A percentile compares a stretch with the other conserved stretches of the same genome.
These are phyloP conservation scores for Medakamo hakoo DNA, from an alignment of 139 green algal genomes.

Conservation along the genomic window DNA sequence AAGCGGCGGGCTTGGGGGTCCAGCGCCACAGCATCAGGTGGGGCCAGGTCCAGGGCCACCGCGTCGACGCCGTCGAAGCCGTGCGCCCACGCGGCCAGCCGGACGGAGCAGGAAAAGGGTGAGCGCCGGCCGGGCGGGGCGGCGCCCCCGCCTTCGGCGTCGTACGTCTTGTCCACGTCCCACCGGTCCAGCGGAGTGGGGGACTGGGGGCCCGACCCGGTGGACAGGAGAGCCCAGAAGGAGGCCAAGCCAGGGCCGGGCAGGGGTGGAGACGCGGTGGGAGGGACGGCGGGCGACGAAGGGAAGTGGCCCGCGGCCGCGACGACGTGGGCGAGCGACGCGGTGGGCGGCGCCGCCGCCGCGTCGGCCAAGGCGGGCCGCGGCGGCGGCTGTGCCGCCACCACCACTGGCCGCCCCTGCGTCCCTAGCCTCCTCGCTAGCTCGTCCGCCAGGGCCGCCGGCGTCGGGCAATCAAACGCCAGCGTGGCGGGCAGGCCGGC, in stretches of 20 bases:
- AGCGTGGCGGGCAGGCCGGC: constrained; percentile 28
- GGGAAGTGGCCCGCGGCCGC: neutral
- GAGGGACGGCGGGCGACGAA: neutral
- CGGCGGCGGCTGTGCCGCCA: no score
- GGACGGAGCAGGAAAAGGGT: constrained; percentile 47
- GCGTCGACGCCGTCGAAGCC: constrained; percentile 44
- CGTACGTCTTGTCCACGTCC: no score
- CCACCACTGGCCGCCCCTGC: neutral
- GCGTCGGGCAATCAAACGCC: constrained; percentile 41
- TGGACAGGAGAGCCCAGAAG: no score
- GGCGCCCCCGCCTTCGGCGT: constrained; percentile 10
- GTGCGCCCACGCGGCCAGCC: no score
- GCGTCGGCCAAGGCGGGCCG: neutral
- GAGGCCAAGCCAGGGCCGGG: no score
- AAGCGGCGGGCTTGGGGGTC: constrained; percentile 69
- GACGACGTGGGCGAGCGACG: neutral
- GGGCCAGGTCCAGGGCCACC: constrained; percentile 29
- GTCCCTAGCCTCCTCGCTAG: constrained; percentile 6
- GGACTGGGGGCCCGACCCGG: no score
- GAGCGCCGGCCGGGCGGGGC: constrained; percentile 2
- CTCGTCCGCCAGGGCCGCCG: constrained; percentile 27
- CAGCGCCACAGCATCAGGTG: constrained; percentile 25
- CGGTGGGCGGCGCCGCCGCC: no score
- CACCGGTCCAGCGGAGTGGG: no score
- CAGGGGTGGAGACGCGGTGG: neutral